Evolutionary conservation across 176 grass and related monocot species (phyloP).

Genomic region (Puya raimondii): DNA sequence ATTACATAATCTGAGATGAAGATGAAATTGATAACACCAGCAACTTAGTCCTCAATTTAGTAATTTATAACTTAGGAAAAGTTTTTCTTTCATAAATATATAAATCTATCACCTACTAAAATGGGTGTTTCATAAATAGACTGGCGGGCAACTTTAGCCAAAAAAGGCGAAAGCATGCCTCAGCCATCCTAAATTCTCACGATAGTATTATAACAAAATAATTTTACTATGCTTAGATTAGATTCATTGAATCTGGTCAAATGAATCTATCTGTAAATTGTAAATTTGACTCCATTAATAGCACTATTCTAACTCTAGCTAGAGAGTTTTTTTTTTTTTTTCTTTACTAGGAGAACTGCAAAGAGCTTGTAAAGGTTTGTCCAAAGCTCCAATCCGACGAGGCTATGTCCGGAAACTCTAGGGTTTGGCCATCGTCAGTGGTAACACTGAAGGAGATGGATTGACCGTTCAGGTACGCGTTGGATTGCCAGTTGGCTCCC

Average conservation of each 20-base stretch:
- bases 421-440: slow-evolving; percentile 20
- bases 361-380: slow-evolving; percentile 54
- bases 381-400: slow-evolving; percentile 38
- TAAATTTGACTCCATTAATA: too few relatives aligned
- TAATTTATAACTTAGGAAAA: too few relatives aligned
- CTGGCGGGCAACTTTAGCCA: not conserved
- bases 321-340: not conserved
- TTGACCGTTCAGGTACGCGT: slow-evolving; percentile 36
- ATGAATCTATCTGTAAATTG: too few relatives aligned
- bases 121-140: too few relatives aligned
- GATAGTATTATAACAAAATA: too few relatives aligned
- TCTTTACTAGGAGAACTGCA: slow-evolving; percentile 38
- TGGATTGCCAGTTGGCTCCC: slow-evolving; percentile 60
- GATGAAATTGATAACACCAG: too few relatives aligned
- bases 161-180: not conserved
- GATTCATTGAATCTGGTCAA: too few relatives aligned
- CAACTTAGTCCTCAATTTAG: too few relatives aligned
- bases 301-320: not conserved
- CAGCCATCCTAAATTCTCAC: not conserved
- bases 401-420: slow-evolving; percentile 30
- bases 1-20: too few relatives aligned
- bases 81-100: too few relatives aligned
- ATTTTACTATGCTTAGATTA: too few relatives aligned
- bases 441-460: slow-evolving; percentile 64
- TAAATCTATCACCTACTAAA: too few relatives aligned